Conservation (phyloP, 2,329 filamentous ascomycete genomes). For the Neopestalotiopsis sp. region DNA sequence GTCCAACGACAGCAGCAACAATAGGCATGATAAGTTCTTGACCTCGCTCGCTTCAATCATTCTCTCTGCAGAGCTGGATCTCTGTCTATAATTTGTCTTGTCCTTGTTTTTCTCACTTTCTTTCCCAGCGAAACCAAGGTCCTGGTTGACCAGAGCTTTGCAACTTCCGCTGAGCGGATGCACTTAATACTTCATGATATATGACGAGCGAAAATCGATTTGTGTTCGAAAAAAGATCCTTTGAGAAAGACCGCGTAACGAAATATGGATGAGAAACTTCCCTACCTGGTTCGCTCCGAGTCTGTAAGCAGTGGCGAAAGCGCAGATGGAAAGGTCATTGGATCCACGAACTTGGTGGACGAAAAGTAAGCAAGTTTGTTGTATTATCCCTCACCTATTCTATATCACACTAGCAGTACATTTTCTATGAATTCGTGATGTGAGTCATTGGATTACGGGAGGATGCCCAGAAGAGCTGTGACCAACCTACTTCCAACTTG, state of each 20-base stretch:
- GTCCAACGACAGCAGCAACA: neutral
- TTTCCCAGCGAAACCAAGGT: neutral
- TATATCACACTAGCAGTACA: too few relatives aligned
- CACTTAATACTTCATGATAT: neutral
- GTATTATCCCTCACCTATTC: too few relatives aligned
- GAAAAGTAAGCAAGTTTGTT: slow-evolving; percentile 1
- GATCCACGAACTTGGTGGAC: slow-evolving; percentile 17
- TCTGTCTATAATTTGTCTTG: neutral
- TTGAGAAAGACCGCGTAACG: neutral
- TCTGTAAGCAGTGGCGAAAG: slow-evolving; percentile 1
- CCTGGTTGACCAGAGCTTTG: neutral
- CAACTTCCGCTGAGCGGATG: slow-evolving; percentile 12
- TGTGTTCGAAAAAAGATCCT: neutral
- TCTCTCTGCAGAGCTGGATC: slow-evolving; percentile 6
- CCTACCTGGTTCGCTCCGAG: slow-evolving; percentile 13
- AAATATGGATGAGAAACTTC: slow-evolving; percentile 11
- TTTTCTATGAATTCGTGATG: too few relatives aligned
- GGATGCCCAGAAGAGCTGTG: too few relatives aligned
- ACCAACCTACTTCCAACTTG: too few relatives aligned
- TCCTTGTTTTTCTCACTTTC: too few relatives aligned
- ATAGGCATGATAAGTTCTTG: neutral
- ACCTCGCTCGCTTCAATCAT: neutral
- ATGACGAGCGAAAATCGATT: neutral
- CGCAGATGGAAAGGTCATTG: slow-evolving; percentile 10
- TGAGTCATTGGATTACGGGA: too few relatives aligned